Conservation (phyloP, 257 asterid species). For the Nicotiana paniculata region DNA sequence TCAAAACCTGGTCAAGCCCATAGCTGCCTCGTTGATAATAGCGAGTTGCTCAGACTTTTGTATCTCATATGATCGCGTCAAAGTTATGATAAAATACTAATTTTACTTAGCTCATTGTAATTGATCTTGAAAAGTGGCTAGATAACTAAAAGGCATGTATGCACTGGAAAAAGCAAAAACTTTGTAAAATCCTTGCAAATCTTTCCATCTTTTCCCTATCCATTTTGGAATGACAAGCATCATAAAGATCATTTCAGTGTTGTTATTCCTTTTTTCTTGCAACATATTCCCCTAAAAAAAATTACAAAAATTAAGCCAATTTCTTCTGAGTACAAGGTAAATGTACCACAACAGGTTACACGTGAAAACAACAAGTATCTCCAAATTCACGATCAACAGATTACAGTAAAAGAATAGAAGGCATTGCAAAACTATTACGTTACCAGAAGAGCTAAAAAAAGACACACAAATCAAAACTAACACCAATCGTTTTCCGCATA, state of each 20-base stretch:
- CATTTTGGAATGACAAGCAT: neutral
- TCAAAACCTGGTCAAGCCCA: neutral
- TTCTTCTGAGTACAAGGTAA: neutral
- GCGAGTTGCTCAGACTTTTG: neutral
- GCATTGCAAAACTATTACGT: neutral
- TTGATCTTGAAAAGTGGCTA: neutral
- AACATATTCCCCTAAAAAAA: neutral
- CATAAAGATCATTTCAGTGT: neutral
- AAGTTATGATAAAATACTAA: neutral
- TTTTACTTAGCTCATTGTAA: neutral
- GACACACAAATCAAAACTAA: neutral
- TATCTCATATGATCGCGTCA: neutral
- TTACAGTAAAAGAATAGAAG: neutral
- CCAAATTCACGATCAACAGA: neutral
- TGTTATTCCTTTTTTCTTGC: neutral
- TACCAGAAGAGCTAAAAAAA: neutral
- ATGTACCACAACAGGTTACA: neutral
- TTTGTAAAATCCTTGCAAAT: neutral
- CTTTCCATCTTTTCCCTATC: neutral
- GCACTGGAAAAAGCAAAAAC: neutral
- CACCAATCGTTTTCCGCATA: neutral
- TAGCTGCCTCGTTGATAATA: neutral
- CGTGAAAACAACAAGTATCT: neutral
- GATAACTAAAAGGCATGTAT: neutral
- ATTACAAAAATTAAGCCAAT: neutral